Evolutionary conservation across 495 filamentous ascomycete genomes (phyloP).

Genomic region (Penicillium manginii): DNA sequence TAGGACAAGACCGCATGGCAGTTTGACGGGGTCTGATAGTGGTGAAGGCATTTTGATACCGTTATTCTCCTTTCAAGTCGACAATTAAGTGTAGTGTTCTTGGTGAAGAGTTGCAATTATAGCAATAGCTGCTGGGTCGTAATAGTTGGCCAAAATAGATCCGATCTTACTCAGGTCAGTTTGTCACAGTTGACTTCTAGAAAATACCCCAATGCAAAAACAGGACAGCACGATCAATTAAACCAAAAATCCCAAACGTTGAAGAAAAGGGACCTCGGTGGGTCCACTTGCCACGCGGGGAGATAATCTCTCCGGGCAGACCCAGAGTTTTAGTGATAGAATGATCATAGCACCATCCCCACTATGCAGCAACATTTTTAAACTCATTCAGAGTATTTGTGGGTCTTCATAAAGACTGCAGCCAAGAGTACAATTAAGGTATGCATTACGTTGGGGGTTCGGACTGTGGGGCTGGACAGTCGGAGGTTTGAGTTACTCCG

Average conservation of each 20-base stretch:
- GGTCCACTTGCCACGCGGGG: conserved; percentile 23
- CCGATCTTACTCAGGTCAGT: neutral
- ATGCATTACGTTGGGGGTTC: neutral
- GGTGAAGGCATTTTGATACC: conserved; percentile 31
- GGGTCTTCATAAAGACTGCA: neutral
- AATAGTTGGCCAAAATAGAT: neutral
- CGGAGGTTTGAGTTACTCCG: neutral
- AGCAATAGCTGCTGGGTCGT: too few relatives aligned
- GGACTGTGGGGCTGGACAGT: neutral
- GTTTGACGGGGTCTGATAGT: conserved; percentile 47
- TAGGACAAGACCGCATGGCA: conserved; percentile 55
- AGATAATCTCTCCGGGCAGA: conserved; percentile 25
- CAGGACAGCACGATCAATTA: neutral
- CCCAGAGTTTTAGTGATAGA: neutral
- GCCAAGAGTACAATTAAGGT: conserved; percentile 1
- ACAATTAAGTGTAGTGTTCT: too few relatives aligned
- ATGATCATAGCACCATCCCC: neutral
- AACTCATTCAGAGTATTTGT: neutral
- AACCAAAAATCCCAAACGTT: neutral
- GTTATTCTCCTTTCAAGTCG: neutral
- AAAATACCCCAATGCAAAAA: neutral
- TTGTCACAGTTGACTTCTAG: neutral
- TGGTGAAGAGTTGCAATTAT: too few relatives aligned
- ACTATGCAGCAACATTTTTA: neutral
- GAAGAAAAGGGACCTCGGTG: conserved; percentile 13